Conservation (phyloP, 495 filamentous ascomycete species). For the Aspergillus campestris region DNA sequence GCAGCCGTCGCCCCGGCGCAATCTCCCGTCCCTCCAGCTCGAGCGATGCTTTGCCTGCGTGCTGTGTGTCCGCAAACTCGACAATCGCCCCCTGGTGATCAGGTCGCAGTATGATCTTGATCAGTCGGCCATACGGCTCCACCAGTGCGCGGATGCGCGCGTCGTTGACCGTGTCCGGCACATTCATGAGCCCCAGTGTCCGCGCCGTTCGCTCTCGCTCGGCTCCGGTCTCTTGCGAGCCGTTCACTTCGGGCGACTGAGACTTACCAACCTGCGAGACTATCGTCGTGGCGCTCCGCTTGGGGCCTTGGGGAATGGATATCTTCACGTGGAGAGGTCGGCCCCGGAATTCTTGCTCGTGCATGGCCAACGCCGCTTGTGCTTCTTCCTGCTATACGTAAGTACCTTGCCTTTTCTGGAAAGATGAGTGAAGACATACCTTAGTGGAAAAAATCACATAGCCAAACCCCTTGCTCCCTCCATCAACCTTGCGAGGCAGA, state of each 20-base stretch:
- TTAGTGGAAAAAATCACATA: slow-evolving; percentile 71
- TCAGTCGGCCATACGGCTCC: slow-evolving; percentile 47
- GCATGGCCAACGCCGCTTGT: slow-evolving; percentile 55
- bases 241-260: slow-evolving; percentile 30
- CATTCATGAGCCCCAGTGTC: slow-evolving; percentile 49
- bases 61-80: slow-evolving; percentile 62
- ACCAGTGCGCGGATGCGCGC: slow-evolving; percentile 51
- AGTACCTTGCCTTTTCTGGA: too few species aligned
- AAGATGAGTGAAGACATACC: slow-evolving; percentile 24
- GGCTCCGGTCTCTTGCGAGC: slow-evolving; percentile 15
- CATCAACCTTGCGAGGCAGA: slow-evolving; percentile 54
- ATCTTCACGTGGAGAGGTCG: slow-evolving; percentile 62
- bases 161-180: slow-evolving; percentile 60
- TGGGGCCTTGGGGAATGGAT: slow-evolving; percentile 40
- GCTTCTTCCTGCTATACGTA: slow-evolving; percentile 47
- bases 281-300: slow-evolving; percentile 37
- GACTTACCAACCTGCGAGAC: slow-evolving; percentile 29
- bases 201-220: slow-evolving; percentile 39
- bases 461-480: slow-evolving; percentile 61
- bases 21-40: slow-evolving; percentile 67
- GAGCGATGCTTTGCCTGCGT: slow-evolving; percentile 66
- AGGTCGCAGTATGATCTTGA: slow-evolving; percentile 53
- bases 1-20: slow-evolving; percentile 51
- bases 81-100: slow-evolving; percentile 81
- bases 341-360: slow-evolving; percentile 61